phyloP scores from a whole-genome alignment of 768 basidiomycete genomes.

The Pleurotus cornucopiae region DNA sequence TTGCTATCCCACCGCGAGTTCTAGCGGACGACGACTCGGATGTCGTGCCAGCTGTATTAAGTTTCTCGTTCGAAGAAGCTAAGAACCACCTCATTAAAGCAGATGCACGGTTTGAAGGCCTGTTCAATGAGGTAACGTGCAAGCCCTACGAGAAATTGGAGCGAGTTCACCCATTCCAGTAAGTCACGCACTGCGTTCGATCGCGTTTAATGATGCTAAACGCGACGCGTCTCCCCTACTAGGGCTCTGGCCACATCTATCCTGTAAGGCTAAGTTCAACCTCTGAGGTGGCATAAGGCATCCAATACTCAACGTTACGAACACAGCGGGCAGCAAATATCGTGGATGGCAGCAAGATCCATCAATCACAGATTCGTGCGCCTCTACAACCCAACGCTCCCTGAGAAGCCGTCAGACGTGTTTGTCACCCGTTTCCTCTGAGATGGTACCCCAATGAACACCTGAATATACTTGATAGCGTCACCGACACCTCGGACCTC shows the following conservation, averaged over 20 bases:
- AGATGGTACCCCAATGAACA: not conserved
- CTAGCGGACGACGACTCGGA: slow-evolving; percentile 15
- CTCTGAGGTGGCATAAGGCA: no score
- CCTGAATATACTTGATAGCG: slow-evolving; percentile 13
- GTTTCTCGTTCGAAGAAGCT: slow-evolving; percentile 76
- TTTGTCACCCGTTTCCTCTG: slow-evolving; percentile 21
- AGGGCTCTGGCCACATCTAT: slow-evolving; percentile 74
- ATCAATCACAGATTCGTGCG: slow-evolving; percentile 78
- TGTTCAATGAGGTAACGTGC: slow-evolving; percentile 66
- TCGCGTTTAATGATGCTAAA: not conserved
- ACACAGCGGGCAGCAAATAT: slow-evolving; percentile 72
- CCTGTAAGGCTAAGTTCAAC: slow-evolving; percentile 38
- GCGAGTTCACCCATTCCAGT: slow-evolving; percentile 81
- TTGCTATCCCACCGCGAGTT: not conserved
- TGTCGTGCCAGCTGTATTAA: slow-evolving; percentile 65
- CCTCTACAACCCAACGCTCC: slow-evolving; percentile 68
- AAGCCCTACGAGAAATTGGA: slow-evolving; percentile 76
- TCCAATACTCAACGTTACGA: not conserved
- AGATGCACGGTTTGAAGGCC: slow-evolving; percentile 66
- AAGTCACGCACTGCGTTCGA: slow-evolving; percentile 12
- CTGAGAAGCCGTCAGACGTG: slow-evolving; percentile 59
- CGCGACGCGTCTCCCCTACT: not conserved
- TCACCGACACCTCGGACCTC: slow-evolving; percentile 25
- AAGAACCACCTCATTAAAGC: slow-evolving; percentile 62
- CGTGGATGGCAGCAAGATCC: slow-evolving; percentile 81